Base-by-base conservation (phyloP, 257 asterid species). In the Solanum appendiculatum region DNA sequence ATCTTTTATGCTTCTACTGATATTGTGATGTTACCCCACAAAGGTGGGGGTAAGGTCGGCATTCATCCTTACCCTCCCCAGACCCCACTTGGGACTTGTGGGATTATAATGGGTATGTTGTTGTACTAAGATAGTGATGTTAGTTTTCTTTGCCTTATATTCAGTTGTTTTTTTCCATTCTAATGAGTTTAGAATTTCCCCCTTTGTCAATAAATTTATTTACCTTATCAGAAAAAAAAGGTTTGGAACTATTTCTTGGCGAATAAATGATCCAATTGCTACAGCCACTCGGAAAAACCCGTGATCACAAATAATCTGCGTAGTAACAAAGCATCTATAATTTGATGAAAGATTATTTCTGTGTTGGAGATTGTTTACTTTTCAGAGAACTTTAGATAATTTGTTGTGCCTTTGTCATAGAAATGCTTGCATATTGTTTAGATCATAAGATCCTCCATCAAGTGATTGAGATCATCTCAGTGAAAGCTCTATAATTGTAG, bases 281-380 rank as follows among this genome's bases (percentile, higher is more conserved):
- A 10, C 9, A 78, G 84, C 88, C 69, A 74, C 91, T 82, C 54
- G 91, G 48, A 82, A 72, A 27, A 84, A 46, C 48, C 33, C 16
- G 33, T 54, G 82, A 60, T 89, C 91, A 27, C 86, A 70, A 58
- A 88, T 74, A 27, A 60, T 77, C 68, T 66, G 66, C 85, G 3
- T 29, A 4, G 66, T 16, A 14, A 18, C 25, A 80, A 80, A 4
- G 9, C 34, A 80, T 80, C 37, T 78, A 80, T 29, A 3, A 33
- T 46, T 80, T 46, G 64, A 48, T 80, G 27, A 46, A 42, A 14
- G 39, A 78, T 15, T 42, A 15, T 78, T 77, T 77, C 9, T 27
- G 40, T 15, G 16, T 14, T 13, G 14, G 27, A 54, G 56, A n/a
- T 63, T 63, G 40, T 78, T 29, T 74, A 54, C 48, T 69, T 51